These are phyloP conservation scores for Gonium pectorale DNA, from an alignment of 139 green algal species.

Conservation along the genomic window DNA sequence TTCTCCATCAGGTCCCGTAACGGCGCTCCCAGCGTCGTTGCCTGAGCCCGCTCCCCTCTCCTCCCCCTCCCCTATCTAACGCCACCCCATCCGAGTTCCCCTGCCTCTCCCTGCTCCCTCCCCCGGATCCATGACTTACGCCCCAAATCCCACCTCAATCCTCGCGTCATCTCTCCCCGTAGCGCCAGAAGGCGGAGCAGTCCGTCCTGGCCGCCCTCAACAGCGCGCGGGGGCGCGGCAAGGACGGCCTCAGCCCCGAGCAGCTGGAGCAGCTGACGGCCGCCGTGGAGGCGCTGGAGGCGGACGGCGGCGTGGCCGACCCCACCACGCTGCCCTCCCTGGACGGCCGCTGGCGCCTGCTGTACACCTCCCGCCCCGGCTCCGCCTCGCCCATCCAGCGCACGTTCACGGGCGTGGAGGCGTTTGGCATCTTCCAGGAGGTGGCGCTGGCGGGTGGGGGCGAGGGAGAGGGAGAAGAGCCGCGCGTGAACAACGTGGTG, in stretches of 20 bases:
- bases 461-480: constrained; percentile 35
- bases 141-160: neutral
- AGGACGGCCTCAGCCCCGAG: constrained; percentile 64
- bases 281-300: constrained; percentile 77
- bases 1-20: no score
- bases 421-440: constrained; percentile 92
- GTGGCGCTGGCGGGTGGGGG: constrained; percentile 37
- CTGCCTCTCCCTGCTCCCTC: no score
- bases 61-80: neutral
- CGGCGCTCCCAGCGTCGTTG: no score
- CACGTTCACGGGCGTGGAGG: constrained; percentile 90
- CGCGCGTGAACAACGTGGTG: constrained; percentile 86
- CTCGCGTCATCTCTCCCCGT: neutral
- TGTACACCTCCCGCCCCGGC: constrained; percentile 85
- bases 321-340: constrained; percentile 65
- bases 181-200: constrained; percentile 7
- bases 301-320: constrained; percentile 34
- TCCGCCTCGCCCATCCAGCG: constrained; percentile 92
- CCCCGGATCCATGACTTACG: neutral
- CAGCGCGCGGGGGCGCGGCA: constrained; percentile 69
- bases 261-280: constrained; percentile 63
- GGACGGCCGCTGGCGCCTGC: constrained; percentile 84
- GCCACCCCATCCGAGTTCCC: no score
- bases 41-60: neutral
- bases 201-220: constrained; percentile 43